A percentile compares a stretch with the other conserved stretches of the same genome.
These are phyloP conservation scores for Trebouxiophyceae sp. DNA, from an alignment of 163 green algal species.

Conservation along the genomic window DNA sequence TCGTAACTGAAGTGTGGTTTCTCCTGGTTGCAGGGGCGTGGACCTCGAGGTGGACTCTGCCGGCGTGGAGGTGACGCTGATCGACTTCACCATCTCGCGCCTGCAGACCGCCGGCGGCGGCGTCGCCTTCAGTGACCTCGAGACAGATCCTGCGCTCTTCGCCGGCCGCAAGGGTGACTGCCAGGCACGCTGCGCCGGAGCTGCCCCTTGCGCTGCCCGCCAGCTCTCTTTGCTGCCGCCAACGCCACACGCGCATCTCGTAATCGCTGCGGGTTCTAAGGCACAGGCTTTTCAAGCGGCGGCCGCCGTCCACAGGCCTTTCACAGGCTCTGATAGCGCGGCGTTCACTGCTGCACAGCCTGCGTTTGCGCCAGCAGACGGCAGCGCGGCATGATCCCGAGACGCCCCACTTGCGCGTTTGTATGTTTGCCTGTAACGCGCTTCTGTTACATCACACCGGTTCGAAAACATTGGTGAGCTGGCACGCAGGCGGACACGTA, in stretches of 20 bases:
- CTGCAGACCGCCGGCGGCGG: conserved; percentile 32
- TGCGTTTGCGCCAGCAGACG: too few relatives aligned
- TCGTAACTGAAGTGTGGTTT: too few relatives aligned
- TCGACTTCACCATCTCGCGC: conserved; percentile 92
- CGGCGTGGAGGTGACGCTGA: conserved; percentile 65
- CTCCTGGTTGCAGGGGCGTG: conserved; percentile 34
- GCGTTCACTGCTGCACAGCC: background rate
- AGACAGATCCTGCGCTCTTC: conserved; percentile 81
- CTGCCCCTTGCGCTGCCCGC: too few relatives aligned
- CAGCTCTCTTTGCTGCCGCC: background rate
- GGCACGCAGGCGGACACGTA: conserved; percentile 89
- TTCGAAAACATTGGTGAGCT: too few relatives aligned
- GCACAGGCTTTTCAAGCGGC: background rate
- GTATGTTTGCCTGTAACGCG: conserved; percentile 1
- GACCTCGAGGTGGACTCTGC: conserved; percentile 22
- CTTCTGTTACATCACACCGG: too few relatives aligned
- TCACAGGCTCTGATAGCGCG: background rate
- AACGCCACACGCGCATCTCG: background rate
- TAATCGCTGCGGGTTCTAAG: background rate
- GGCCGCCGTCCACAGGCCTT: background rate
- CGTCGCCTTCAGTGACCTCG: conserved; percentile 68
- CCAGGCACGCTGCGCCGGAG: too few relatives aligned
- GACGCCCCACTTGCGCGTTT: too few relatives aligned
- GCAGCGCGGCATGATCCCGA: too few relatives aligned
- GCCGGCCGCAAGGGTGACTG: conserved; percentile 66